Evolutionary conservation across 129 eudicot genomes (phyloP).

Genomic region (Daucus carota): DNA sequence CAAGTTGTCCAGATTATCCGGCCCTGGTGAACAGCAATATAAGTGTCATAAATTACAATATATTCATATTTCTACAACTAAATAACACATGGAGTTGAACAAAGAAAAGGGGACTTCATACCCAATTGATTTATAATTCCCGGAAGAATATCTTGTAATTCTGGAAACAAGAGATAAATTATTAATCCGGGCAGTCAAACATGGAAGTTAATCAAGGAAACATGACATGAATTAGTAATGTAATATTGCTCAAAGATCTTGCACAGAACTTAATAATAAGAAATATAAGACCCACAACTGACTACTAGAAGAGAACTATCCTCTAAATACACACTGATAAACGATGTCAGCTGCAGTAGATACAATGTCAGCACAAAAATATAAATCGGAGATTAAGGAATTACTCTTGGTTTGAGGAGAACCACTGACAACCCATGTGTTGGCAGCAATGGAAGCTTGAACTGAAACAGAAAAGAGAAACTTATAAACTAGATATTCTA

Average conservation of each 20-base stretch:
- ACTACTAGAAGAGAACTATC: neutral
- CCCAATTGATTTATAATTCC: slow-evolving; percentile 72
- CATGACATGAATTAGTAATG: neutral
- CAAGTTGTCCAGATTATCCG: slow-evolving; percentile 77
- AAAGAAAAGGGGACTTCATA: slow-evolving; percentile 19
- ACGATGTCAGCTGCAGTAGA: neutral
- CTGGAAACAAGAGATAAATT: slow-evolving; percentile 22
- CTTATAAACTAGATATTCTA: neutral
- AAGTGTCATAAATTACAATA: neutral
- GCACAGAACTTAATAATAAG: neutral
- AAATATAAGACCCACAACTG: neutral
- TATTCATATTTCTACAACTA: neutral
- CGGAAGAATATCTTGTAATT: slow-evolving; percentile 68
- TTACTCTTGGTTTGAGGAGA: slow-evolving; percentile 83
- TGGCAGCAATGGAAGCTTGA: slow-evolving; percentile 91
- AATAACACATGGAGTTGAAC: neutral
- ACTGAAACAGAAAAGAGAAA: slow-evolving; percentile 32
- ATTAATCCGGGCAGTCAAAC: neutral
- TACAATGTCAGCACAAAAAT: neutral
- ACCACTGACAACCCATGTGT: slow-evolving; percentile 95
- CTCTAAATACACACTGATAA: neutral
- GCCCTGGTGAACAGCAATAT: slow-evolving; percentile 36
- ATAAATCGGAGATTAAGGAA: neutral
- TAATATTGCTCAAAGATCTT: neutral
- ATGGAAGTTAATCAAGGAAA: neutral